Evolutionary conservation across 2,329 filamentous ascomycete species (phyloP).

Genomic region (Verticillium albo-atrum): DNA sequence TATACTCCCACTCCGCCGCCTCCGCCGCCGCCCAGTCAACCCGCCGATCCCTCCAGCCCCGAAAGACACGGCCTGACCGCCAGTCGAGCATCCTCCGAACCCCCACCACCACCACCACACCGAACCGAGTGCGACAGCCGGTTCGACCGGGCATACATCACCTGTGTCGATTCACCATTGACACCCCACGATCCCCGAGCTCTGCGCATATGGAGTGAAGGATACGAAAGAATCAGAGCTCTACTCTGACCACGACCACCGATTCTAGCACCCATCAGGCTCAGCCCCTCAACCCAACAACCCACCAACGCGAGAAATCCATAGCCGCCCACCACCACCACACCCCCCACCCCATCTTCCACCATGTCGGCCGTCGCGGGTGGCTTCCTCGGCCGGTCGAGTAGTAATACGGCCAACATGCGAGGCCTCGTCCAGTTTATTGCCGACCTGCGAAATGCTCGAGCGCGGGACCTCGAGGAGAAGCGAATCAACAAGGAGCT

Average conservation of each 20-base stretch:
- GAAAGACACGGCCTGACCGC: background rate
- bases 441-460: conserved; percentile 89
- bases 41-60: background rate
- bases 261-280: background rate
- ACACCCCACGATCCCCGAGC: background rate
- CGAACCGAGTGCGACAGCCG: background rate
- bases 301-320: background rate
- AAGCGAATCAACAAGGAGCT: conserved; percentile 99
- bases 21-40: background rate
- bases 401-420: conserved; percentile 63
- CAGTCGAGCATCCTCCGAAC: background rate
- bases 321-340: background rate
- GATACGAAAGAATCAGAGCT: background rate
- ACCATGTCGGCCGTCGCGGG: conserved; percentile 52
- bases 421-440: conserved; percentile 95
- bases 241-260: background rate
- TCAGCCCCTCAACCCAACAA: background rate
- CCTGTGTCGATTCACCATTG: background rate
- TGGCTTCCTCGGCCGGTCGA: conserved; percentile 63
- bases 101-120: background rate
- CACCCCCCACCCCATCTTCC: conserved; percentile 4
- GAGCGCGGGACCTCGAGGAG: conserved; percentile 93
- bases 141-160: background rate
- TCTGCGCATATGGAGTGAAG: background rate
- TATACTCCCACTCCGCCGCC: background rate